A percentile compares a stretch with the other conserved stretches of the same genome.
These are phyloP conservation scores for Metschnikowia baotianmanensis DNA, from an alignment of 805 yeast species.

Conservation along the genomic window DNA sequence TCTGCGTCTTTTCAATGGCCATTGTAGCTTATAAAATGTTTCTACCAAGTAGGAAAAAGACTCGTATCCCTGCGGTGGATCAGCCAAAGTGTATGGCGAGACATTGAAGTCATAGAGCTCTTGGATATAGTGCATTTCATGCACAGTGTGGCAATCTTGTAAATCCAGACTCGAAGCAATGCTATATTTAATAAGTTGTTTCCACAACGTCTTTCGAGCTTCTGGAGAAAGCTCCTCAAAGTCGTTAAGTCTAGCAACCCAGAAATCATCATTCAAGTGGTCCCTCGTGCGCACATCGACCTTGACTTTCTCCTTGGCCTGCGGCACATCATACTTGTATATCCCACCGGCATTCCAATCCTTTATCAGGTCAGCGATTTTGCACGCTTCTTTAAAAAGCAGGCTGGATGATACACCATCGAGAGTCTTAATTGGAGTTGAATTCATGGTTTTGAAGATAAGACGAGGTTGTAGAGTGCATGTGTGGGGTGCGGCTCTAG, in stretches of 20 bases:
- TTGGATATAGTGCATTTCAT: slow-evolving; percentile 36
- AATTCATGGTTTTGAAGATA: slow-evolving; percentile 10
- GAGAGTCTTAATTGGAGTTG: slow-evolving; percentile 15
- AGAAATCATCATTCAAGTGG: slow-evolving; percentile 16
- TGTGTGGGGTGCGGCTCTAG: not conserved
- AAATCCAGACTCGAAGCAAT: slow-evolving; percentile 17
- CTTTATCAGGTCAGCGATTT: slow-evolving; percentile 12
- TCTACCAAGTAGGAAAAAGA: slow-evolving; percentile 29
- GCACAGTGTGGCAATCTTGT: slow-evolving; percentile 32
- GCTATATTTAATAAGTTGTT: slow-evolving; percentile 13
- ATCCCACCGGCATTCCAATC: slow-evolving; percentile 15
- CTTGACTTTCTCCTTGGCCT: slow-evolving; percentile 12
- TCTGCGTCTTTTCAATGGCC: slow-evolving; percentile 34
- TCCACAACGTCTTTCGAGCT: slow-evolving; percentile 11
- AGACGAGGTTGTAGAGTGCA: not conserved
- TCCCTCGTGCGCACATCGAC: slow-evolving; percentile 14
- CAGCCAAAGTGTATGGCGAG: slow-evolving; percentile 16
- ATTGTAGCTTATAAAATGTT: slow-evolving; percentile 34
- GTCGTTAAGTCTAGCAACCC: slow-evolving; percentile 19
- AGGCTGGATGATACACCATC: slow-evolving; percentile 11
- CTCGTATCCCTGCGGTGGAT: slow-evolving; percentile 16
- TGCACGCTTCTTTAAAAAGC: slow-evolving; percentile 11
- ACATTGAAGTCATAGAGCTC: slow-evolving; percentile 29
- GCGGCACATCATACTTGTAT: slow-evolving; percentile 16
- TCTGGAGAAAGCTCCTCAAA: slow-evolving; percentile 15